phyloP scores from a whole-genome alignment of 768 basidiomycete genomes.

The Sarcodon aspratus region DNA sequence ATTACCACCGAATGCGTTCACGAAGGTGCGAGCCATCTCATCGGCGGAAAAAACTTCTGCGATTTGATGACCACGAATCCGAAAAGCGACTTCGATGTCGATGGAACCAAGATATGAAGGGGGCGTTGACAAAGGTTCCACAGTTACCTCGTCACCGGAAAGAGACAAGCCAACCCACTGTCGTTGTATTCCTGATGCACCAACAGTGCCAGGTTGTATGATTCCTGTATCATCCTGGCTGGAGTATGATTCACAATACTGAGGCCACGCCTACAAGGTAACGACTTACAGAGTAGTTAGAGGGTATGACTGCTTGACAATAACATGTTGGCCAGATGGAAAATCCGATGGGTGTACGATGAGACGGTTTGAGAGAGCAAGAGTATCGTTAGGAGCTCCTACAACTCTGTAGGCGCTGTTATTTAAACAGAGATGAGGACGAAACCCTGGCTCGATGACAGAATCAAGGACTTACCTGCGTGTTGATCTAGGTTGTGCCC shows the following conservation, averaged over 20 bases:
- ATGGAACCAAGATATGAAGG: constrained; percentile 61
- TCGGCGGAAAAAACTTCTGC: constrained; percentile 76
- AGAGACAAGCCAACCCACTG: constrained; percentile 86
- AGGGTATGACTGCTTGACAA: constrained; percentile 61
- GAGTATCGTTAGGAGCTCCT: constrained; percentile 16
- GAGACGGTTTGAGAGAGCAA: constrained; percentile 74
- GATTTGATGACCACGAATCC: constrained; percentile 39
- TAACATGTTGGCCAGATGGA: constrained; percentile 55
- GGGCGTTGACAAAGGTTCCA: constrained; percentile 43
- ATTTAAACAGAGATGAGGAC: neutral
- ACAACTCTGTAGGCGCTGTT: constrained; percentile 11
- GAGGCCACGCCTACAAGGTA: neutral
- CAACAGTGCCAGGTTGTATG: constrained; percentile 57
- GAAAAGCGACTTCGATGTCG: constrained; percentile 71
- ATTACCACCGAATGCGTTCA: constrained; percentile 63
- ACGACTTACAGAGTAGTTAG: constrained; percentile 58
- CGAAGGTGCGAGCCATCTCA: constrained; percentile 67
- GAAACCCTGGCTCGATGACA: neutral
- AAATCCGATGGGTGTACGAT: constrained; percentile 78
- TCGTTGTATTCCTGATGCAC: constrained; percentile 68
- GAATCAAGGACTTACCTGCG: constrained; percentile 11
- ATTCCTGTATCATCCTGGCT: constrained; percentile 76
- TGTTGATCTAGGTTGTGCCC: constrained; percentile 7
- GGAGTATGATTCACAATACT: neutral
- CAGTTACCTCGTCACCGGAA: constrained; percentile 61